These are phyloP conservation scores for Tephrocybe sp. DNA, from an alignment of 768 basidiomycete species.

Conservation along the genomic window DNA sequence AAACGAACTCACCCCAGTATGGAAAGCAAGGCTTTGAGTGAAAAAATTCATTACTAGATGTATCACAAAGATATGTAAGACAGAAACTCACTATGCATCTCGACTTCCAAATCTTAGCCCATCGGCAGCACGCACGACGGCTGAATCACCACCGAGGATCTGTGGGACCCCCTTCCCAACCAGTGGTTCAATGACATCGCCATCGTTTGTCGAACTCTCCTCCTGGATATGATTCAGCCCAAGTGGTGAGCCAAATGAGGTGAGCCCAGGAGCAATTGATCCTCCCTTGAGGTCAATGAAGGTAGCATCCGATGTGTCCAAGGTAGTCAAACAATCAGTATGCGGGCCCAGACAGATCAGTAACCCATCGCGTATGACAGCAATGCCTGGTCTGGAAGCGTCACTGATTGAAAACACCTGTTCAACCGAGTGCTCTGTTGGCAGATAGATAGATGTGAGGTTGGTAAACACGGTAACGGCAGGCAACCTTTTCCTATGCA, in stretches of 20 bases:
- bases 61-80: neutral
- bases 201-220: constrained; percentile 73
- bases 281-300: constrained; percentile 72
- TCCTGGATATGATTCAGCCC: constrained; percentile 67
- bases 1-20: constrained; percentile 50
- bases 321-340: constrained; percentile 20
- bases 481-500: constrained; percentile 32
- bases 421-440: constrained; percentile 27
- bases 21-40: constrained; percentile 70
- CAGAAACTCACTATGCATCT: constrained; percentile 62
- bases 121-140: constrained; percentile 65
- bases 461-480: constrained; percentile 57
- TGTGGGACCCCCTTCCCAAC: constrained; percentile 36
- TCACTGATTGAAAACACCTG: constrained; percentile 24
- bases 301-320: constrained; percentile 21
- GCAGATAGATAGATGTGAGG: constrained; percentile 47
- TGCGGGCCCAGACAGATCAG: constrained; percentile 46
- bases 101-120: constrained; percentile 69
- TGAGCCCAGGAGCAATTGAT: constrained; percentile 59
- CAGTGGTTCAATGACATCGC: constrained; percentile 55
- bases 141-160: constrained; percentile 48
- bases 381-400: constrained; percentile 26
- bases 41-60: neutral
- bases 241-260: constrained; percentile 68
- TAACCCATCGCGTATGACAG: constrained; percentile 44